Evolutionary conservation across 257 asterid genomes (phyloP).

Genomic region (Primulina eburnea): DNA sequence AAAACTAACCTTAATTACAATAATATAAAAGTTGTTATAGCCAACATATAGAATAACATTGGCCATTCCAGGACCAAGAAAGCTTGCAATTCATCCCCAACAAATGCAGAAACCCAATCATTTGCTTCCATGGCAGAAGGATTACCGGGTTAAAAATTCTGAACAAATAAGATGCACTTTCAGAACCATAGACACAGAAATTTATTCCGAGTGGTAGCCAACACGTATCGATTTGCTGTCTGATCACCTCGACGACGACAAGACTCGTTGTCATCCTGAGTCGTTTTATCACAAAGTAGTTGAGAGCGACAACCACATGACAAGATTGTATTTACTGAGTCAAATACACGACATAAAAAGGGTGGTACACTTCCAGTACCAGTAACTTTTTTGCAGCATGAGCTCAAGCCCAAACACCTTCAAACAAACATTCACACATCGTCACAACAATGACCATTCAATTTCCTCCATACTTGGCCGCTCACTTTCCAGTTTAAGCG

Average conservation of each 20-base stretch:
- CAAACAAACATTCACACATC: not conserved
- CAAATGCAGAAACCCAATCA: not conserved
- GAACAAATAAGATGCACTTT: not conserved
- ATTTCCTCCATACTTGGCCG: not conserved
- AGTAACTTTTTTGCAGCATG: not conserved
- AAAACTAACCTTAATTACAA: too few species aligned
- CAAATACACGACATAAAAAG: not conserved
- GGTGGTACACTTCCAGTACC: not conserved
- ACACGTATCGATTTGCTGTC: not conserved
- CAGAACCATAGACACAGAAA: not conserved
- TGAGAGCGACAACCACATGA: not conserved
- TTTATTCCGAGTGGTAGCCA: not conserved
- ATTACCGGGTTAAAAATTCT: not conserved
- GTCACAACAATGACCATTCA: not conserved
- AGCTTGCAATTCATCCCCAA: not conserved
- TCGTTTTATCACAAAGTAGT: not conserved
- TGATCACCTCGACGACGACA: not conserved
- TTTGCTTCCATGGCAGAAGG: not conserved
- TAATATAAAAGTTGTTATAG: too few species aligned
- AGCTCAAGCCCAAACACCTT: not conserved
- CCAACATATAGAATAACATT: not conserved
- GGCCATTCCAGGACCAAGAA: not conserved
- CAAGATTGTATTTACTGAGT: not conserved
- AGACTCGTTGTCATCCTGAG: not conserved
- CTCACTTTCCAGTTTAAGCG: not conserved